Conservation (phyloP, 2,329 filamentous ascomycete genomes). For the Rutstroemia sp. region DNA sequence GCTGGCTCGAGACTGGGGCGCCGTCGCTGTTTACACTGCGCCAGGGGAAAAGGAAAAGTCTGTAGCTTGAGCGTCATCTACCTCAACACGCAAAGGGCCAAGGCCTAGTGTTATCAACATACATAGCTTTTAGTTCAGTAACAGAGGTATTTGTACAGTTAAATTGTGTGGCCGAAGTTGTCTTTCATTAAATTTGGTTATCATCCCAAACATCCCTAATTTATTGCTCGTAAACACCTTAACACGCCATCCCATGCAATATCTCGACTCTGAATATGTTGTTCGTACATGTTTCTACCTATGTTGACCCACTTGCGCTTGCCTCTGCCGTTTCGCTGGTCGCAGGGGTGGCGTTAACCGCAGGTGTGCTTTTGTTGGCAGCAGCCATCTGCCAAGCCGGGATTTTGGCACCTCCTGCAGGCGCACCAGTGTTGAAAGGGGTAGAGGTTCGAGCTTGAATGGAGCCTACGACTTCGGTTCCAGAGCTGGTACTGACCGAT, state of each 20-base stretch:
- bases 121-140: no score
- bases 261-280: background rate
- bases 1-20: no score
- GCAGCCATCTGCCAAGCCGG: slow-evolving; percentile 75
- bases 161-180: no score
- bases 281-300: background rate
- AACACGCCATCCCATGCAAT: slow-evolving; percentile 9
- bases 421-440: slow-evolving; percentile 43
- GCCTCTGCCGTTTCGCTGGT: slow-evolving; percentile 19
- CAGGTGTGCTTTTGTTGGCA: slow-evolving; percentile 40
- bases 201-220: no score
- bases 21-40: no score
- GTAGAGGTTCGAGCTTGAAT: slow-evolving; percentile 33
- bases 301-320: slow-evolving; percentile 14
- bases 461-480: slow-evolving; percentile 28
- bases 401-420: slow-evolving; percentile 57
- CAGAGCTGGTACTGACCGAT: slow-evolving; percentile 28
- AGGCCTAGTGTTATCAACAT: no score
- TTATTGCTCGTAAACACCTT: background rate
- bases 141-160: no score
- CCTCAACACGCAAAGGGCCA: no score
- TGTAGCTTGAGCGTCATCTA: no score
- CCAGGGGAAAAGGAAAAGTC: no score
- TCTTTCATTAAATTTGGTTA: no score
- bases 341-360: slow-evolving; percentile 15